Percentiles rank a stretch among this genome's conserved stretches.
phyloP scores from a whole-genome alignment of 2,329 filamentous ascomycete genomes.

The Chrysoporthe austroafricana region DNA sequence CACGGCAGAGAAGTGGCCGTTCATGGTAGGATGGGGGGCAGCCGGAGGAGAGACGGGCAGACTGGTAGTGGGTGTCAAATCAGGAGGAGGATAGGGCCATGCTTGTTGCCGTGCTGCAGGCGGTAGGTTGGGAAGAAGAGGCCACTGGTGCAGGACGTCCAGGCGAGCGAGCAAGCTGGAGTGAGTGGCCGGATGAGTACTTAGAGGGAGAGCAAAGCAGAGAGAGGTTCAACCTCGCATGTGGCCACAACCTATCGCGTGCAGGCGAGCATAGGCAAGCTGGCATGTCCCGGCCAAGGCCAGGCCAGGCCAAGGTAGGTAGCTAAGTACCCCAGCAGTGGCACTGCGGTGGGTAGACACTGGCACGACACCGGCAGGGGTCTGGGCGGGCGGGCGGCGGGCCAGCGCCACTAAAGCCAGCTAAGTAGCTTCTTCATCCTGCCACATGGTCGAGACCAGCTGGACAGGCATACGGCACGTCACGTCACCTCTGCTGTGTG shows the following conservation, averaged over 20 bases:
- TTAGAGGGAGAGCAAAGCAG: too few relatives aligned
- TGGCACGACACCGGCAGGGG: constrained; percentile 1
- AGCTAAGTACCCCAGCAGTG: too few relatives aligned
- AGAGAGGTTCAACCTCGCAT: not conserved
- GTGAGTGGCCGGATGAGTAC: not conserved
- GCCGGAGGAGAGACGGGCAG: not conserved
- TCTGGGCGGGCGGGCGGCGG: not conserved
- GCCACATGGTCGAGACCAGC: too few relatives aligned
- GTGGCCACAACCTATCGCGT: constrained; percentile 10
- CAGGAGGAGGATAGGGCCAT: constrained; percentile 27
- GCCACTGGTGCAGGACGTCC: constrained; percentile 17
- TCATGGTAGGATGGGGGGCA: constrained; percentile 53
- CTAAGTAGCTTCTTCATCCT: not conserved
- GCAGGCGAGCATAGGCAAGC: constrained; percentile 15
- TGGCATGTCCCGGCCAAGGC: constrained; percentile 13
- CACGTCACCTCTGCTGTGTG: too few relatives aligned
- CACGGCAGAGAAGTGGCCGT: constrained; percentile 79
- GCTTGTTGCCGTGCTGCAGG: constrained; percentile 20
- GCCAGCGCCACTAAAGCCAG: not conserved
- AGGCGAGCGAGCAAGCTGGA: constrained; percentile 7
- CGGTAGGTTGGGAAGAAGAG: constrained; percentile 2
- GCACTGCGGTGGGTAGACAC: not conserved
- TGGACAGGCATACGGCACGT: too few relatives aligned
- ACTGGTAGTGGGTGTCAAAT: constrained; percentile 8
- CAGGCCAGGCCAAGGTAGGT: too few relatives aligned